These are phyloP conservation scores for Boletus pseudo-olivaceus DNA, from an alignment of 768 basidiomycete species.

Conservation along the genomic window DNA sequence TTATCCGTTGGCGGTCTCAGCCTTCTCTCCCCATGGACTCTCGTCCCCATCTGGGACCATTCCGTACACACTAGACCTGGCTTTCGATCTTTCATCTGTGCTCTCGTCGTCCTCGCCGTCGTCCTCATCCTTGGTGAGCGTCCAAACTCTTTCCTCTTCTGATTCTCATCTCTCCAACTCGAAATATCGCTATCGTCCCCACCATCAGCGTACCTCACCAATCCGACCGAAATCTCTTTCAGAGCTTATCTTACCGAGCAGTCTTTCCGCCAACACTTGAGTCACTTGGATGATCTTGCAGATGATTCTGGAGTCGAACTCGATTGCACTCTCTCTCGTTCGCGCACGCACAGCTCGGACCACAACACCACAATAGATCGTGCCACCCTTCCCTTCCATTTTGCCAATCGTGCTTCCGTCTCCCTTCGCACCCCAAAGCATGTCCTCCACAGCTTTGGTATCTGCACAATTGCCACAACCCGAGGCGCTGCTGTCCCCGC, in stretches of 20 bases:
- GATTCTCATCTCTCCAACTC: background rate
- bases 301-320: constrained; percentile 46
- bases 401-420: constrained; percentile 89
- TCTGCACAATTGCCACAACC: constrained; percentile 76
- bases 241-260: constrained; percentile 95
- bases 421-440: constrained; percentile 90
- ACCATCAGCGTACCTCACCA: constrained; percentile 83
- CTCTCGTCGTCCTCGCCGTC: constrained; percentile 65
- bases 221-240: constrained; percentile 92
- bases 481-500: constrained; percentile 36
- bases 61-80: constrained; percentile 56
- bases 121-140: constrained; percentile 68
- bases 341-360: constrained; percentile 25
- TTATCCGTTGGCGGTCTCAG: constrained; percentile 61
- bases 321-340: constrained; percentile 26
- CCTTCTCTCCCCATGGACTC: constrained; percentile 56
- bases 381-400: constrained; percentile 56
- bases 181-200: background rate
- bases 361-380: constrained; percentile 20
- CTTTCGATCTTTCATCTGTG: constrained; percentile 66
- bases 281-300: constrained; percentile 67
- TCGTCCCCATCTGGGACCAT: constrained; percentile 48
- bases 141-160: constrained; percentile 1
- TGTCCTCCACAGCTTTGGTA: constrained; percentile 79
- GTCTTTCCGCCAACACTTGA: constrained; percentile 92